A percentile compares a stretch with the other conserved stretches of the same genome.
phyloP scores from a whole-genome alignment of 106 monocot species.

The Vanilla planifolia region DNA sequence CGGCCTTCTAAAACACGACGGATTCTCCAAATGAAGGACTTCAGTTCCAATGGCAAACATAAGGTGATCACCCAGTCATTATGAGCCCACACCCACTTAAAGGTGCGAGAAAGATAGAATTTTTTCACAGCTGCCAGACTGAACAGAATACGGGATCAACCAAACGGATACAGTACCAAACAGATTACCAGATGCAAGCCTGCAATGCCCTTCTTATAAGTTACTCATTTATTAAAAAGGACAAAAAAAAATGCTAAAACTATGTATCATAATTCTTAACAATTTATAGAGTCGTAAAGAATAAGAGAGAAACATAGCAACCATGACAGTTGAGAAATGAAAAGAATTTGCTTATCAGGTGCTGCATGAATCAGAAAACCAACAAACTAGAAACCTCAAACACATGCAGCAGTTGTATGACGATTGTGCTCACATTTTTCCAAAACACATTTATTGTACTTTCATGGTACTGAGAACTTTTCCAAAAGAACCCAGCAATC shows the following conservation, averaged over 20 bases:
- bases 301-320: not conserved
- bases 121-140: constrained; percentile 51
- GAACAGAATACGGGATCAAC: constrained; percentile 22
- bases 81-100: constrained; percentile 50
- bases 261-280: not conserved
- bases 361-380: no score
- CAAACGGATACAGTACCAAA: constrained; percentile 4
- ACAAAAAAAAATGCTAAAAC: not conserved
- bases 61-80: constrained; percentile 17
- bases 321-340: not conserved
- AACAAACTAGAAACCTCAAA: no score
- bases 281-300: not conserved
- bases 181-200: constrained; percentile 11
- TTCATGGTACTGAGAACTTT: no score
- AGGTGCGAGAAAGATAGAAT: constrained; percentile 37
- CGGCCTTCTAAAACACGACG: constrained; percentile 64
- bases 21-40: constrained; percentile 51
- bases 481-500: no score
- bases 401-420: no score
- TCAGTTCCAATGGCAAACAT: constrained; percentile 18
- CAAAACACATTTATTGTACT: no score
- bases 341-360: no score
- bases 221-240: not conserved
- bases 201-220: constrained; percentile 14
- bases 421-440: no score